Conservation (phyloP, 2,329 filamentous ascomycete genomes). For the Beauveria australis region DNA sequence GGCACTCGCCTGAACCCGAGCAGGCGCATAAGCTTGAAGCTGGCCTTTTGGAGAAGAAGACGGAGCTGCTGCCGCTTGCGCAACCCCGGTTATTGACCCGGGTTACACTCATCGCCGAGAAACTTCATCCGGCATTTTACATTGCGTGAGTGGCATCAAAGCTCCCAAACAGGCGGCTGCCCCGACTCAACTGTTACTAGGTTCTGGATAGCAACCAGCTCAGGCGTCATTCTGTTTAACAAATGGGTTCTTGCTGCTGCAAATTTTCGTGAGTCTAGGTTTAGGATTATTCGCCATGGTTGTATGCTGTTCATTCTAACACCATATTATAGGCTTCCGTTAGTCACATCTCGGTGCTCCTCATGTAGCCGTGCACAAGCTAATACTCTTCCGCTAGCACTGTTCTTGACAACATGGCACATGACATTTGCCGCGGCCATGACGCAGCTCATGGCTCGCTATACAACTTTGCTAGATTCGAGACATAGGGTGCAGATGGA, state of each 20-base stretch:
- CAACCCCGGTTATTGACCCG: neutral
- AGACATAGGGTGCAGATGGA: conserved; percentile 98
- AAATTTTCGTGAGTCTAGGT: conserved; percentile 53
- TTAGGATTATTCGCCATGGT: too few species aligned
- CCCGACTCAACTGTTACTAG: neutral
- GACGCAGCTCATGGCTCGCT: conserved; percentile 87
- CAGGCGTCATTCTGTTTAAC: conserved; percentile 96
- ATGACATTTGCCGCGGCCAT: conserved; percentile 86
- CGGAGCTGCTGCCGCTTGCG: neutral
- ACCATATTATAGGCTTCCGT: neutral
- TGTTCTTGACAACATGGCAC: conserved; percentile 87
- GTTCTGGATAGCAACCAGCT: conserved; percentile 82
- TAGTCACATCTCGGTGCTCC: conserved; percentile 24
- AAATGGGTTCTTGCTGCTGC: conserved; percentile 90
- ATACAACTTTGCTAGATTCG: conserved; percentile 82
- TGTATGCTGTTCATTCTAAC: neutral
- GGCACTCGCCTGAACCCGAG: too few species aligned
- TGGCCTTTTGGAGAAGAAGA: neutral
- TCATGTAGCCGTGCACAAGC: conserved; percentile 38
- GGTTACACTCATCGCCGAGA: neutral
- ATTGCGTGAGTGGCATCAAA: neutral
- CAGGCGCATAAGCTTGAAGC: neutral
- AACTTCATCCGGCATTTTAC: conserved; percentile 3
- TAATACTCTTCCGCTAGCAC: neutral
- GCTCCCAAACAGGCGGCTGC: too few species aligned